Evolutionary conservation across 176 grass and related monocot genomes (phyloP).

Genomic region (Thinopyrum elongatum): DNA sequence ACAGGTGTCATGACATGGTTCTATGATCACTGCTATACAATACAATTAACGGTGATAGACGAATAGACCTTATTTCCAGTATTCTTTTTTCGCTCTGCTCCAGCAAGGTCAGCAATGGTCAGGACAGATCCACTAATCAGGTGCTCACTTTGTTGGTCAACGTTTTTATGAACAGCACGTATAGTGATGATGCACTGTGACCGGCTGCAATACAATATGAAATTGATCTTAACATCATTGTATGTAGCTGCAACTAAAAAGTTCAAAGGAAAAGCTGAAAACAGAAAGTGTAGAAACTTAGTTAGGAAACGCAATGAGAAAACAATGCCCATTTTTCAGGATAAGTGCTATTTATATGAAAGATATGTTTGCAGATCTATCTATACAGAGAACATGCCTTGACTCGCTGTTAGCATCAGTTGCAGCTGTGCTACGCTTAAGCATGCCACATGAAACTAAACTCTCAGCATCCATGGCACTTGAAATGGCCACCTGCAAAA

Average conservation of each 20-base stretch:
- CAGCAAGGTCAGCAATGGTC: constrained; percentile 88
- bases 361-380: constrained; percentile 13
- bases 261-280: not conserved
- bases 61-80: constrained; percentile 80
- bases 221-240: not conserved
- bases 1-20: not conserved
- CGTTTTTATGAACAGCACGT: constrained; percentile 24
- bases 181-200: constrained; percentile 92
- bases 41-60: constrained; percentile 6
- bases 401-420: constrained; percentile 87
- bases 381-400: constrained; percentile 54
- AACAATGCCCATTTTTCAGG: not conserved
- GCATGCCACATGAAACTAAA: constrained; percentile 58
- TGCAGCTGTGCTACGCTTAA: constrained; percentile 83
- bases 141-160: constrained; percentile 27
- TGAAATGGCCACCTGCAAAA: constrained; percentile 56
- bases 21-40: not conserved
- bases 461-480: constrained; percentile 53
- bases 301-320: not conserved
- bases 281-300: not conserved
- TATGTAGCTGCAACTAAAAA: not conserved
- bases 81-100: constrained; percentile 75
- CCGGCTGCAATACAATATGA: constrained; percentile 52
- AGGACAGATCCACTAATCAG: constrained; percentile 46
- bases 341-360: not conserved